Conservation (phyloP, 176 grass and related monocot species). For the Lolium multiflorum region DNA sequence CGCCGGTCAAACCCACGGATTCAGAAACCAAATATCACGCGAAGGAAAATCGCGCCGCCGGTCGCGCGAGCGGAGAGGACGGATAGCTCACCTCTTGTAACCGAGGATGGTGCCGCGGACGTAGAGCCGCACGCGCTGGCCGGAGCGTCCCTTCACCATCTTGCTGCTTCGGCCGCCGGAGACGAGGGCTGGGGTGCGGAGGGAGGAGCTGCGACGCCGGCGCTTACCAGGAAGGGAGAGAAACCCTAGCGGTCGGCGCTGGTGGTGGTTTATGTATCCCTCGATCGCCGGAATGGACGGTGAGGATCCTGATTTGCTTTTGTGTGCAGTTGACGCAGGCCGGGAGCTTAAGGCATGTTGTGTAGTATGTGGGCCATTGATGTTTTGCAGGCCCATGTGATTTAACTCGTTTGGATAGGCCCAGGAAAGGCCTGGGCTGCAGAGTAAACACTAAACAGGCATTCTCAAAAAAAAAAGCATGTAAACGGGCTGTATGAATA, state of each 20-base stretch:
- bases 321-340: neutral
- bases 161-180: slow-evolving; percentile 35
- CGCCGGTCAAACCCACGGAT: neutral
- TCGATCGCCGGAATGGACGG: neutral
- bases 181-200: slow-evolving; percentile 1
- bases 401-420: neutral
- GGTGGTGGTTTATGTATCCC: neutral
- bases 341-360: neutral
- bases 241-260: slow-evolving; percentile 42
- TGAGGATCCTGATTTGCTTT: neutral
- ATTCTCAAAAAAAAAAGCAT: too few relatives aligned
- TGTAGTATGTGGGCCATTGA: neutral
- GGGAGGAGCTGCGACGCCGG: neutral
- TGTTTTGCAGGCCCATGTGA: neutral
- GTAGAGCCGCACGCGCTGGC: slow-evolving; percentile 70
- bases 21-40: neutral
- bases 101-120: slow-evolving; percentile 82
- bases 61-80: neutral
- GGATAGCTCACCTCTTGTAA: slow-evolving; percentile 68
- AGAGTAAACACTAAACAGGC: too few relatives aligned
- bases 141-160: slow-evolving; percentile 66
- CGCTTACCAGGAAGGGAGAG: neutral
- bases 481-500: too few relatives aligned
- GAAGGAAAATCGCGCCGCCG: neutral
- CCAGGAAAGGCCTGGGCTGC: too few relatives aligned